phyloP scores from a whole-genome alignment of 768 basidiomycete genomes.

The Panaeolus papilionaceus region DNA sequence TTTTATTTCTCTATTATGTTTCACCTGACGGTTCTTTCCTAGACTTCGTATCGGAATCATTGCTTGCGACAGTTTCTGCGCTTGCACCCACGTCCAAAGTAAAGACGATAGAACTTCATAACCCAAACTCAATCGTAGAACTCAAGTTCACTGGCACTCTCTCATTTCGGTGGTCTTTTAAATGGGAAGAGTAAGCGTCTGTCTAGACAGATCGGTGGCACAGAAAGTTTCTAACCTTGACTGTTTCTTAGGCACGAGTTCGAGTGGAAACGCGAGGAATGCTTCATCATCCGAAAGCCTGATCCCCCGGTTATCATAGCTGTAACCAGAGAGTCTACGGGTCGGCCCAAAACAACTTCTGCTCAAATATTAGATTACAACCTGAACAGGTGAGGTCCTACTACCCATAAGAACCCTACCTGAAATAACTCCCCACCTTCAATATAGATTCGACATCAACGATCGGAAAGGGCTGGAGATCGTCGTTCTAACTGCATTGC shows the following conservation, averaged over 20 bases:
- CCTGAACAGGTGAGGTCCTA: constrained; percentile 63
- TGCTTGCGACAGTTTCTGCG: constrained; percentile 72
- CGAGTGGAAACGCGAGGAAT: constrained; percentile 87
- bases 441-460: constrained; percentile 75
- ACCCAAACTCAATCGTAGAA: constrained; percentile 73
- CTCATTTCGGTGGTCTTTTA: constrained; percentile 78
- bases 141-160: constrained; percentile 77
- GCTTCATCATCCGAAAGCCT: constrained; percentile 83
- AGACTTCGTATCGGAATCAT: constrained; percentile 78
- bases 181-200: constrained; percentile 78
- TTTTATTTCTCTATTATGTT: not conserved
- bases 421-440: not conserved
- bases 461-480: constrained; percentile 90
- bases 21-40: not conserved
- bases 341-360: constrained; percentile 65
- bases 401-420: not conserved
- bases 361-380: constrained; percentile 89
- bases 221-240: constrained; percentile 12
- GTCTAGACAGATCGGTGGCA: not conserved
- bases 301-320: constrained; percentile 89
- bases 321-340: constrained; percentile 76
- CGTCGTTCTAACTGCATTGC: constrained; percentile 73
- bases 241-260: constrained; percentile 67
- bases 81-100: constrained; percentile 70
- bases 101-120: constrained; percentile 78